A percentile compares a stretch with the other conserved stretches of the same genome.
phyloP scores from a whole-genome alignment of 257 asterid genomes.

The Verbena officinalis region DNA sequence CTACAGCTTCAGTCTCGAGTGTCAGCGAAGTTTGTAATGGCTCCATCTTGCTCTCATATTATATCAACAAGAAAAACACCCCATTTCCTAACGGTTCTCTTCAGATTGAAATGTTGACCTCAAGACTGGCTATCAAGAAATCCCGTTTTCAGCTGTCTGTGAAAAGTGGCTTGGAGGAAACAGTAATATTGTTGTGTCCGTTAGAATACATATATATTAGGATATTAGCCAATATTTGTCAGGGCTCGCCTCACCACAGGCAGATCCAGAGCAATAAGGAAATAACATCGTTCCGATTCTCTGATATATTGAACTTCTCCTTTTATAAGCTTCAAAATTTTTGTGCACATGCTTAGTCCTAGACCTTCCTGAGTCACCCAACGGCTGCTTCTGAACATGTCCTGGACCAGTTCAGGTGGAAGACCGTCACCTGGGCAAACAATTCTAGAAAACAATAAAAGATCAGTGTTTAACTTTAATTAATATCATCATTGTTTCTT shows the following conservation, averaged over 20 bases:
- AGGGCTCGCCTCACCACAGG: slow-evolving; percentile 47
- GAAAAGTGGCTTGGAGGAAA: too few relatives aligned
- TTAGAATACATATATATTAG: background rate
- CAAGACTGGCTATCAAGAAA: background rate
- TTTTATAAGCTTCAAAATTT: slow-evolving; percentile 73
- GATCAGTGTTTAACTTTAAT: background rate
- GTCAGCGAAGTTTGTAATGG: background rate
- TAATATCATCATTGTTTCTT: too few relatives aligned
- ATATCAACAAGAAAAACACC: background rate
- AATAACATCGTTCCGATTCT: slow-evolving; percentile 75
- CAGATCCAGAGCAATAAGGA: slow-evolving; percentile 60
- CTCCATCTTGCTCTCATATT: background rate
- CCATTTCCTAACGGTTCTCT: background rate
- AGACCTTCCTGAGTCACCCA: slow-evolving; percentile 83
- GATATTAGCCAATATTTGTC: slow-evolving; percentile 29
- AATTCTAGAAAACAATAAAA: slow-evolving; percentile 46
- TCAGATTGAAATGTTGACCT: background rate
- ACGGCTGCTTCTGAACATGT: slow-evolving; percentile 77
- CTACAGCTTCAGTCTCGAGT: slow-evolving; percentile 8
- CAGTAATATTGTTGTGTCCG: background rate
- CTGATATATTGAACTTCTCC: slow-evolving; percentile 89
- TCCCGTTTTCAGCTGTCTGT: background rate
- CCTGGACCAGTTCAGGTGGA: slow-evolving; percentile 77
- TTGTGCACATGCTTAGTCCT: slow-evolving; percentile 76
- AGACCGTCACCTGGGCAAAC: slow-evolving; percentile 92